These are phyloP conservation scores for Suillus lakei DNA, from an alignment of 768 basidiomycete genomes.

Conservation along the genomic window DNA sequence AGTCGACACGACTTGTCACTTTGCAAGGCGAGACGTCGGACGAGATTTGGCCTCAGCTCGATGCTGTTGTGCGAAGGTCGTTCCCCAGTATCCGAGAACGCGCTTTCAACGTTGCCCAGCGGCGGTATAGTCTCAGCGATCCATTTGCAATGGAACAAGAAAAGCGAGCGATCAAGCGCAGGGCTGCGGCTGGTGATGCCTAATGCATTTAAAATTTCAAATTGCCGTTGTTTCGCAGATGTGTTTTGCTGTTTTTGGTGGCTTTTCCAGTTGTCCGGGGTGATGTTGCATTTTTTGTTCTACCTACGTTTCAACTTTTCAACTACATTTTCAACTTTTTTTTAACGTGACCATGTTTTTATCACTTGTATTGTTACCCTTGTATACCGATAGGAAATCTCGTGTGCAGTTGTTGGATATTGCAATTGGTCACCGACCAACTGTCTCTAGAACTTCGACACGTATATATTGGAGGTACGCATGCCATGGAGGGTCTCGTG, in stretches of 20 bases:
- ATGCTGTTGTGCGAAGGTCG: constrained; percentile 55
- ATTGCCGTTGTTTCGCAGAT: neutral
- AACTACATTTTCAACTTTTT: neutral
- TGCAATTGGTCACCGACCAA: neutral
- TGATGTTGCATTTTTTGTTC: neutral
- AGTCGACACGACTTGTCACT: constrained; percentile 54
- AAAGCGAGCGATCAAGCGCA: constrained; percentile 14
- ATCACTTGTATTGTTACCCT: constrained; percentile 4
- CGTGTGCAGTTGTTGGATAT: neutral
- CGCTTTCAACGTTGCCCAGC: constrained; percentile 42
- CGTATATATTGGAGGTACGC: neutral
- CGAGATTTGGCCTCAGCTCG: constrained; percentile 89
- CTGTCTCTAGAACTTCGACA: neutral
- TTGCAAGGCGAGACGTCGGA: constrained; percentile 79
- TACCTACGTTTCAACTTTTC: neutral
- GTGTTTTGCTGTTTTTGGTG: neutral
- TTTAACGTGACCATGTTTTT: neutral
- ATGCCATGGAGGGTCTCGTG: neutral
- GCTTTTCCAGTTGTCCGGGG: neutral
- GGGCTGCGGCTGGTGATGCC: constrained; percentile 19
- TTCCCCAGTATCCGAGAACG: constrained; percentile 67
- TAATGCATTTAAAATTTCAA: neutral
- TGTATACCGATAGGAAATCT: neutral
- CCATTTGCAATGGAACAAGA: constrained; percentile 45
- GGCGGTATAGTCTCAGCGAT: constrained; percentile 58